Conservation (phyloP, 352 stramenopile genomes). For the Globisporangium paddicum region DNA sequence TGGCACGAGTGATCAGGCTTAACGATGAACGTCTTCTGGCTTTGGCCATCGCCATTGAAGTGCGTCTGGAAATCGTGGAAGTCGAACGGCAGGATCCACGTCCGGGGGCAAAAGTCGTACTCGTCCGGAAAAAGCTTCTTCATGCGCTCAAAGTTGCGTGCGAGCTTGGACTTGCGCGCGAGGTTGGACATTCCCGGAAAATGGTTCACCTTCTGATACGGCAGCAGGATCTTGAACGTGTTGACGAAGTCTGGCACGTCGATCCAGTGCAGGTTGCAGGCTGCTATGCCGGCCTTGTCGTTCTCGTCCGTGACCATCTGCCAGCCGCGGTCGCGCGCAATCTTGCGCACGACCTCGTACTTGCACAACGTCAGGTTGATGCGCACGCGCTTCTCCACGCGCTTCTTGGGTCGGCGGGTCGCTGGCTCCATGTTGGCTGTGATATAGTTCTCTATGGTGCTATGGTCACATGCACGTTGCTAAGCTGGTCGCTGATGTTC, state of each 20-base stretch:
- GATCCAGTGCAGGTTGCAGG: constrained; percentile 94
- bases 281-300: constrained; percentile 51
- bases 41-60: constrained; percentile 88
- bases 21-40: constrained; percentile 93
- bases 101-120: constrained; percentile 94
- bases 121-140: constrained; percentile 92
- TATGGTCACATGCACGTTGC: neutral
- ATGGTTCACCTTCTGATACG: constrained; percentile 95
- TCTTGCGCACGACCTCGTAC: constrained; percentile 83
- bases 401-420: constrained; percentile 16
- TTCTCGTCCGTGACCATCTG: constrained; percentile 67
- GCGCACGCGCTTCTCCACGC: constrained; percentile 40
- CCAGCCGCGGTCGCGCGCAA: constrained; percentile 72
- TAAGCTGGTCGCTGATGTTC: neutral
- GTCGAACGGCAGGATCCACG: constrained; percentile 96
- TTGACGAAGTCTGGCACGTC: constrained; percentile 90
- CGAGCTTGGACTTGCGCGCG: constrained; percentile 93
- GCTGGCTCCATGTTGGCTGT: neutral
- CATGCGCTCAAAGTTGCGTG: constrained; percentile 95
- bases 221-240: constrained; percentile 86
- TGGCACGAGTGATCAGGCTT: constrained; percentile 91
- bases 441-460: neutral
- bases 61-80: constrained; percentile 90
- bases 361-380: constrained; percentile 74
- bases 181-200: constrained; percentile 95